A percentile compares a stretch with the other conserved stretches of the same genome.
These are phyloP conservation scores for Penicillium argentinense DNA, from an alignment of 495 filamentous ascomycete species.

Conservation along the genomic window DNA sequence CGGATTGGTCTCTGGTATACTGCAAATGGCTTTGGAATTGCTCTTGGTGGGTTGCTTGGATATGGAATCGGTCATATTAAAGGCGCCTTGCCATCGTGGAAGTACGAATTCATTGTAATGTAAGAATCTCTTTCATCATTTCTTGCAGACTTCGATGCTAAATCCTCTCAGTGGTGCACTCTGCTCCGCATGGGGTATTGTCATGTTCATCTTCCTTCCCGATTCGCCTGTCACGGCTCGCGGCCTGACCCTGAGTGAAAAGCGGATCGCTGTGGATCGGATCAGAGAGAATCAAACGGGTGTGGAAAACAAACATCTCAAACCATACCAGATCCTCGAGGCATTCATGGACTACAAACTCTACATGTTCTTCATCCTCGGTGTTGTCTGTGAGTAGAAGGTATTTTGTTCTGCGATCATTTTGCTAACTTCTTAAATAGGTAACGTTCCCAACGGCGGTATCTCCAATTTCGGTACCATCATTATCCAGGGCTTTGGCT, in stretches of 20 bases:
- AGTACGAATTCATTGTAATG: slow-evolving; percentile 56
- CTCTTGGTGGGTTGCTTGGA: slow-evolving; percentile 56
- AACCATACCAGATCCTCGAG: slow-evolving; percentile 51
- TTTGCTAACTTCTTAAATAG: slow-evolving; percentile 13
- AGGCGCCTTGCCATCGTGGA: slow-evolving; percentile 54
- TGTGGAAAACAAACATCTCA: slow-evolving; percentile 55
- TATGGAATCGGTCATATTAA: slow-evolving; percentile 58
- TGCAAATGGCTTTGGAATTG: slow-evolving; percentile 57
- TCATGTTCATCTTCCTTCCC: slow-evolving; percentile 46
- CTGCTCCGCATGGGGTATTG: slow-evolving; percentile 34
- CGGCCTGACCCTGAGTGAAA: slow-evolving; percentile 42
- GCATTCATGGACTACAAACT: slow-evolving; percentile 49
- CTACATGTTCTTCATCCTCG: slow-evolving; percentile 40
- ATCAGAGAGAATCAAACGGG: slow-evolving; percentile 55
- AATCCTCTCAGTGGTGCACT: slow-evolving; percentile 20
- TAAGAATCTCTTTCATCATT: slow-evolving; percentile 4
- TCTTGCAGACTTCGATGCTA: not conserved
- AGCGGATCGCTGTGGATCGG: slow-evolving; percentile 49
- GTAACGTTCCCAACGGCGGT: slow-evolving; percentile 47
- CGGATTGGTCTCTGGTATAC: slow-evolving; percentile 64
- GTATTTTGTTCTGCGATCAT: not conserved
- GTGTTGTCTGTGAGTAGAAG: slow-evolving; percentile 31
- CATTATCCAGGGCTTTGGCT: slow-evolving; percentile 64
- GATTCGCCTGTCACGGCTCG: slow-evolving; percentile 48
- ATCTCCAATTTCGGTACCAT: slow-evolving; percentile 63